Evolutionary conservation across 345 rosid species (phyloP).

Genomic region (Eucalyptus leucophloia): DNA sequence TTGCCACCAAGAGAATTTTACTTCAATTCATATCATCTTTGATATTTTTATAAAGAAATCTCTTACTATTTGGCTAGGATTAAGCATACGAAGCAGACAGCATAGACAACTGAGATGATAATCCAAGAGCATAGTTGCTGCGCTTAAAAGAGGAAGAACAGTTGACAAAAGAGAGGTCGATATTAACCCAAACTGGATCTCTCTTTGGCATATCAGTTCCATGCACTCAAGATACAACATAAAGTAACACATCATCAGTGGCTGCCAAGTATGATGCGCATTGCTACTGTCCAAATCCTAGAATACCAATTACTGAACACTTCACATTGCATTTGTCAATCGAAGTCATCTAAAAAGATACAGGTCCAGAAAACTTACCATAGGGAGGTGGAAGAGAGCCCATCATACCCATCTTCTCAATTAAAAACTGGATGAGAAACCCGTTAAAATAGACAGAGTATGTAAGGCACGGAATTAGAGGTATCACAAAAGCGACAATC

Average conservation of each 20-base stretch:
- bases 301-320: not conserved
- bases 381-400: conserved; percentile 84
- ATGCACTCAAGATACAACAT: not conserved
- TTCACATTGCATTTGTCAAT: not conserved
- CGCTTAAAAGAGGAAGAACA: not conserved
- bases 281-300: not conserved
- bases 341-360: not conserved
- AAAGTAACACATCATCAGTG: not conserved
- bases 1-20: not conserved
- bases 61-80: not conserved
- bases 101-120: not conserved
- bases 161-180: not conserved
- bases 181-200: not conserved
- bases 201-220: not conserved
- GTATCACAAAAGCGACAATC: conserved; percentile 43
- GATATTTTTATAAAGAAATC: not conserved
- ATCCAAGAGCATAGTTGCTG: not conserved
- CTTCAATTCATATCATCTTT: not conserved
- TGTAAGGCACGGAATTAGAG: conserved; percentile 66
- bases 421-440: conserved; percentile 60
- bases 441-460: conserved; percentile 77
- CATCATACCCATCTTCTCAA: conserved; percentile 99
- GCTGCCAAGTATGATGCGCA: not conserved
- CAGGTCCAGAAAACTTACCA: conserved; percentile 45
- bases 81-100: not conserved